A percentile compares a stretch with the other conserved stretches of the same genome.
These are phyloP conservation scores for Acanthamoeba sp. DNA, from an alignment of 208 protist genomes.

Conservation along the genomic window DNA sequence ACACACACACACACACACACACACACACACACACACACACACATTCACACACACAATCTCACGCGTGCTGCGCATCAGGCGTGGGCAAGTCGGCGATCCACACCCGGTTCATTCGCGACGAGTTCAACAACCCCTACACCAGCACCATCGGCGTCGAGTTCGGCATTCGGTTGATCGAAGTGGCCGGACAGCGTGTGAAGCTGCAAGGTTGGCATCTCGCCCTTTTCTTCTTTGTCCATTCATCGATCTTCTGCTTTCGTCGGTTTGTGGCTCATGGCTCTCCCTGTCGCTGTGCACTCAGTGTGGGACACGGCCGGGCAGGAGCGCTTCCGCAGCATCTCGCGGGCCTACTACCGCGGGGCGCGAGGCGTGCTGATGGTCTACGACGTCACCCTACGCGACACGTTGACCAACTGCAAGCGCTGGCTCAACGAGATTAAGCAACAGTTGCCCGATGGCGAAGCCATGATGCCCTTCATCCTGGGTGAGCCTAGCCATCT, in stretches of 20 bases:
- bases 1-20: too few relatives aligned
- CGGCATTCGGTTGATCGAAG: conserved; percentile 90
- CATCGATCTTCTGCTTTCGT: not conserved
- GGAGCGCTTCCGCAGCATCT: conserved; percentile 90
- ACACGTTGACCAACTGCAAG: not conserved
- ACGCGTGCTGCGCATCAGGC: not conserved
- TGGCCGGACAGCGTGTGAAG: conserved; percentile 93
- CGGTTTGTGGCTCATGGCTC: not conserved
- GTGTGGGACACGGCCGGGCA: conserved; percentile 89
- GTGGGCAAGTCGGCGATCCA: not conserved
- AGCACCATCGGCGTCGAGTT: conserved; percentile 98
- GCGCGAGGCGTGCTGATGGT: conserved; percentile 86
- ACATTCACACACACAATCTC: not conserved
- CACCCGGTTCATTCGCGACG: not conserved
- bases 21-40: too few relatives aligned
- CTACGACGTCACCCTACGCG: conserved; percentile 71
- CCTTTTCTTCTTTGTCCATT: not conserved
- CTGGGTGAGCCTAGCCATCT: not conserved
- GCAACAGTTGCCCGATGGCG: not conserved
- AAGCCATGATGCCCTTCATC: not conserved
- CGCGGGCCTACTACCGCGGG: conserved; percentile 87
- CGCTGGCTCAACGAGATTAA: not conserved
- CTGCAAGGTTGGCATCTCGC: conserved; percentile 92
- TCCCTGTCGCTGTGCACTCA: not conserved
- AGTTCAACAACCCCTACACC: conserved; percentile 87